phyloP scores from a whole-genome alignment of 108 stramenopile species.

The Nitzschia sp. region DNA sequence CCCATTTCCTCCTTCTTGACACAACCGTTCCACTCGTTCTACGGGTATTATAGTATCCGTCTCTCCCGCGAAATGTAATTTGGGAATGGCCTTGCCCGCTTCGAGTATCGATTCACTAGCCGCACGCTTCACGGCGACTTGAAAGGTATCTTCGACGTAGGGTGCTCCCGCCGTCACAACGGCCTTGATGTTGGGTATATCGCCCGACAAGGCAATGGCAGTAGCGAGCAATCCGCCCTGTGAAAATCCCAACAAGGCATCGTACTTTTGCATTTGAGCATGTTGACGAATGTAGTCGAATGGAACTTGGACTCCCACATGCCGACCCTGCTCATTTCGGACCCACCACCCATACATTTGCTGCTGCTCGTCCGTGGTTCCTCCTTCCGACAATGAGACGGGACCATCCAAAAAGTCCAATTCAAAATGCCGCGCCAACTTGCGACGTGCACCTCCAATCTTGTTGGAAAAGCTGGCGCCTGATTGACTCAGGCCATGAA shows the following conservation, averaged over 20 bases:
- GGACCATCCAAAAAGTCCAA: slow-evolving; percentile 62
- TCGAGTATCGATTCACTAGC: slow-evolving; percentile 6
- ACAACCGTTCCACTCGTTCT: slow-evolving; percentile 46
- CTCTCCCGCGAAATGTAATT: slow-evolving; percentile 75
- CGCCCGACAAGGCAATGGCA: slow-evolving; percentile 54
- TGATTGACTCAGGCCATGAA: slow-evolving; percentile 68
- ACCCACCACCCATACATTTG: slow-evolving; percentile 60
- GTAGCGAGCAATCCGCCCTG: slow-evolving; percentile 75
- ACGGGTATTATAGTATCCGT: slow-evolving; percentile 64
- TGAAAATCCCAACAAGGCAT: slow-evolving; percentile 71
- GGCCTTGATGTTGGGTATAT: slow-evolving; percentile 48
- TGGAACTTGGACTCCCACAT: slow-evolving; percentile 48
- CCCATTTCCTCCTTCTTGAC: slow-evolving; percentile 65
- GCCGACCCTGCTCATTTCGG: slow-evolving; percentile 40
- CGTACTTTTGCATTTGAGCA: slow-evolving; percentile 41
- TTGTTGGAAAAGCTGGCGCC: slow-evolving; percentile 60
- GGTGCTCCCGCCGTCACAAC: slow-evolving; percentile 78
- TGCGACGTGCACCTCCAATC: slow-evolving; percentile 72
- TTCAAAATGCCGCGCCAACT: slow-evolving; percentile 56
- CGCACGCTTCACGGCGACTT: slow-evolving; percentile 19
- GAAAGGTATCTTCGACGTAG: slow-evolving; percentile 52
- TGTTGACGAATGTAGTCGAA: slow-evolving; percentile 57
- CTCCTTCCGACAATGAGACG: background rate
- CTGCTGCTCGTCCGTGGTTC: background rate
- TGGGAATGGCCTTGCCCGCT: slow-evolving; percentile 54